Conservation (phyloP, 495 filamentous ascomycete genomes). For the Neurospora sp. region DNA sequence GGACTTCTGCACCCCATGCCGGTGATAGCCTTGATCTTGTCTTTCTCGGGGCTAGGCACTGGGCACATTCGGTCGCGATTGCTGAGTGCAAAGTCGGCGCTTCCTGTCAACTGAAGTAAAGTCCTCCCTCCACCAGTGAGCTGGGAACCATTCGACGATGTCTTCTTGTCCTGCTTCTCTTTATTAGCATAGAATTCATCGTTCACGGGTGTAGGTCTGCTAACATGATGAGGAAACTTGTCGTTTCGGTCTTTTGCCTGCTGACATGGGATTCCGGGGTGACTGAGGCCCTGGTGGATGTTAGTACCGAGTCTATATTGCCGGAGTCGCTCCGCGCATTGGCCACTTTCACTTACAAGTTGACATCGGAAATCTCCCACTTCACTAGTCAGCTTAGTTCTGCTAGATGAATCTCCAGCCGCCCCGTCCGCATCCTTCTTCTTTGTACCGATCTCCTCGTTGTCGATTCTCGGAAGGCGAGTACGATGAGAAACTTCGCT, state of each 20-base stretch:
- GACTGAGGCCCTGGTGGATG: background rate
- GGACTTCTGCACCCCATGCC: background rate
- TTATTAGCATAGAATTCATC: background rate
- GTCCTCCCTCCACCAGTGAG: background rate
- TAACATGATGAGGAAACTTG: background rate
- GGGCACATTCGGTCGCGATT: no score
- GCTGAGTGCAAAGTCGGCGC: background rate
- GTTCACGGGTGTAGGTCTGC: background rate
- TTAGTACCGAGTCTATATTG: background rate
- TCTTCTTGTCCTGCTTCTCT: background rate
- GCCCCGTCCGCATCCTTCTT: background rate
- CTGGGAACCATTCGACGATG: no score
- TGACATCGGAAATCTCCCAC: background rate
- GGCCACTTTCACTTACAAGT: background rate
- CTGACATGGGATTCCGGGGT: background rate
- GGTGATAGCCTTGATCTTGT: background rate
- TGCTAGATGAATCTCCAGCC: background rate
- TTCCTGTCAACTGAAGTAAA: background rate
- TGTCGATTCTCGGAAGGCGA: background rate
- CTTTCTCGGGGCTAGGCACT: no score
- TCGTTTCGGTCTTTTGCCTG: background rate
- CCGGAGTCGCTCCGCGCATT: background rate
- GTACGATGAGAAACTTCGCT: background rate
- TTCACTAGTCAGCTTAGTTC: background rate
- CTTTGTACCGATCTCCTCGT: background rate